These are phyloP conservation scores for Pleomassaria siparia DNA, from an alignment of 2,329 filamentous ascomycete species.

Conservation along the genomic window DNA sequence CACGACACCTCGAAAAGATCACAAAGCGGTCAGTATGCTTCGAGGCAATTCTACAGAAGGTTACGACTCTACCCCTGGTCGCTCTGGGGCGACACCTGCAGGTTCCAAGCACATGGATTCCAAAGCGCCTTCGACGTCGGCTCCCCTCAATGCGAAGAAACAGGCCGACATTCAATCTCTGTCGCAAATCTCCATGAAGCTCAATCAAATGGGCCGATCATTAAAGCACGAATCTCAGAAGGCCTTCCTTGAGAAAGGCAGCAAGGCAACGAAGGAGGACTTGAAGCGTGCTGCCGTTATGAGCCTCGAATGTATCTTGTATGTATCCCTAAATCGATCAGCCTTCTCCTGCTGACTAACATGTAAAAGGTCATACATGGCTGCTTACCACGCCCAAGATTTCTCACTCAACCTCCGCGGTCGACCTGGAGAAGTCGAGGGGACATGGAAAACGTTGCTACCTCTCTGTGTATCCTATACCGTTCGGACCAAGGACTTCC, in stretches of 20 bases:
- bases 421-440: conserved; percentile 35
- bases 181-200: conserved; percentile 41
- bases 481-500: conserved; percentile 34
- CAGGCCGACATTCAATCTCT: conserved; percentile 40
- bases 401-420: conserved; percentile 29
- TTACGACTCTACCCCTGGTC: conserved; percentile 38
- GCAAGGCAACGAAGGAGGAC: conserved; percentile 32
- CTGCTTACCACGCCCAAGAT: conserved; percentile 39
- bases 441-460: conserved; percentile 41
- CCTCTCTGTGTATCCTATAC: conserved; percentile 38
- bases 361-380: conserved; percentile 39
- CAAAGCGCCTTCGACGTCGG: conserved; percentile 31
- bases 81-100: conserved; percentile 33
- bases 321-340: conserved; percentile 9
- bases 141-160: conserved; percentile 33
- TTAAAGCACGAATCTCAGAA: conserved; percentile 50
- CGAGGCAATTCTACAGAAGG: conserved; percentile 39
- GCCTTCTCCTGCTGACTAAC: conserved; percentile 16
- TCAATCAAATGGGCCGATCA: conserved; percentile 46
- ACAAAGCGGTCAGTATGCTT: conserved; percentile 38
- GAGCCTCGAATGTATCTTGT: conserved; percentile 50
- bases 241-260: conserved; percentile 30
- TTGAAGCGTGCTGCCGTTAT: conserved; percentile 44
- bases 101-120: conserved; percentile 22
- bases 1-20: conserved; percentile 40